Evolutionary conservation across 2,329 filamentous ascomycete genomes (phyloP).

Genomic region (Pseudocercospora crystallina): DNA sequence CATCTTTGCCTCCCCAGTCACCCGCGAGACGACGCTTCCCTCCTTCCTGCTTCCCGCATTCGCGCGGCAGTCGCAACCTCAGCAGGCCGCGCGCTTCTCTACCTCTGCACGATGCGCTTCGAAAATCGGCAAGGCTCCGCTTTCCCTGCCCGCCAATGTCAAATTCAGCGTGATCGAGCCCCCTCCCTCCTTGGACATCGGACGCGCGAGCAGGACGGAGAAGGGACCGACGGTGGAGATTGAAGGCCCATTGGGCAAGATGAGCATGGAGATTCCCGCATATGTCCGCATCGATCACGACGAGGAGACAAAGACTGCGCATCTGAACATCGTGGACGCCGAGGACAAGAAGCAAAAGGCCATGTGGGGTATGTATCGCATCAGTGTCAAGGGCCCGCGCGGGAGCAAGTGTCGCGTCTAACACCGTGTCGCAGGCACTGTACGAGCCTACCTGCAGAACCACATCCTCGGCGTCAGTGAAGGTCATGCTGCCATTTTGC

Average conservation of each 20-base stretch:
- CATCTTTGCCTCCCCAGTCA: conserved; percentile 1
- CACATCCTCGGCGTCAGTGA: conserved; percentile 93
- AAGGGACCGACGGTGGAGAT: conserved; percentile 70
- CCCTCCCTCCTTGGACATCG: conserved; percentile 57
- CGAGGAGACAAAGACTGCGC: conserved; percentile 59
- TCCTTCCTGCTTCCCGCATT: conserved; percentile 73
- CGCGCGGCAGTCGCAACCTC: conserved; percentile 41
- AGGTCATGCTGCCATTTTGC: conserved; percentile 89
- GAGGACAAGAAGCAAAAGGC: conserved; percentile 73
- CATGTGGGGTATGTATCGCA: conserved; percentile 80
- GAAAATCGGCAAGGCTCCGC: conserved; percentile 79
- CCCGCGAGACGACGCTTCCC: conserved; percentile 48
- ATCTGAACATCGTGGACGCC: conserved; percentile 68
- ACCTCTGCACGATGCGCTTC: conserved; percentile 66
- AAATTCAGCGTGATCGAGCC: conserved; percentile 65
- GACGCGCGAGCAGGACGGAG: conserved; percentile 58
- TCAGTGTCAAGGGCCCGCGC: background rate
- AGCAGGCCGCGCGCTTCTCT: conserved; percentile 62
- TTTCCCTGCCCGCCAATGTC: conserved; percentile 82
- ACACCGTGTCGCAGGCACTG: conserved; percentile 64
- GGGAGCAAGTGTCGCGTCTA: background rate
- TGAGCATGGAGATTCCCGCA: conserved; percentile 74
- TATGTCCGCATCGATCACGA: conserved; percentile 75
- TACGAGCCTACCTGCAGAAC: conserved; percentile 84
- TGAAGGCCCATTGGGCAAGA: conserved; percentile 76